Evolutionary conservation across 768 basidiomycete genomes (phyloP).

Genomic region (Pleurotus djamor): DNA sequence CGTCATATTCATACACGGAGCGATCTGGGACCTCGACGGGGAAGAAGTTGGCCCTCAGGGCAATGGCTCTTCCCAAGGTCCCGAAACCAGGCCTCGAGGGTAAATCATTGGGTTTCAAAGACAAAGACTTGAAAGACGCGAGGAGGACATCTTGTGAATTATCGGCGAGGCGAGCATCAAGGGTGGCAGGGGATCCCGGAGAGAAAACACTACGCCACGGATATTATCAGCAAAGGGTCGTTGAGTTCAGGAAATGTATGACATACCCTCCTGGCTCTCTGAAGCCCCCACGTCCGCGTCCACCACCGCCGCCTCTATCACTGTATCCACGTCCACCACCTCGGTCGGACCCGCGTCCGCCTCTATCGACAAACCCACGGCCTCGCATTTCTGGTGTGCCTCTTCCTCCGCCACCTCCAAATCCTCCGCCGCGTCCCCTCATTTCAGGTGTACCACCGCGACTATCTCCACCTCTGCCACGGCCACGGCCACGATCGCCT

Average conservation of each 20-base stretch:
- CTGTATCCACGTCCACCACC: constrained; percentile 17
- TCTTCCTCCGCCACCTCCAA: constrained; percentile 9
- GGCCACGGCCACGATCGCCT: constrained; percentile 37
- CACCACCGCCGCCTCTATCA: constrained; percentile 23
- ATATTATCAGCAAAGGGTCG: constrained; percentile 7
- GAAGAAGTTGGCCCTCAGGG: constrained; percentile 69
- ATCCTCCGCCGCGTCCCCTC: constrained; percentile 13
- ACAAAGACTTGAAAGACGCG: constrained; percentile 27
- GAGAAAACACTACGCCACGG: constrained; percentile 36
- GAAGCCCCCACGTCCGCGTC: constrained; percentile 19
- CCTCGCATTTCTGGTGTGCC: constrained; percentile 14
- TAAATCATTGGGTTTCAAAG: constrained; percentile 34
- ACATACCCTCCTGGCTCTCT: constrained; percentile 38
- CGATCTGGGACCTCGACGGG: constrained; percentile 49
- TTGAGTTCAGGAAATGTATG: not conserved
- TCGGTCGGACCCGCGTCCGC: constrained; percentile 25
- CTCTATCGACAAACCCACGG: constrained; percentile 14
- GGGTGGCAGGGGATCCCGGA: constrained; percentile 28
- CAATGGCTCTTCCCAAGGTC: constrained; percentile 42
- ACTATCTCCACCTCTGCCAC: constrained; percentile 24
- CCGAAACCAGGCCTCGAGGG: constrained; percentile 63
- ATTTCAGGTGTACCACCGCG: not conserved
- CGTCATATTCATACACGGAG: constrained; percentile 59
- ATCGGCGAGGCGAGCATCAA: constrained; percentile 42
- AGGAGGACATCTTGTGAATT: constrained; percentile 41